Conservation (phyloP, 768 basidiomycete species). For the Cubamyces lactineus region DNA sequence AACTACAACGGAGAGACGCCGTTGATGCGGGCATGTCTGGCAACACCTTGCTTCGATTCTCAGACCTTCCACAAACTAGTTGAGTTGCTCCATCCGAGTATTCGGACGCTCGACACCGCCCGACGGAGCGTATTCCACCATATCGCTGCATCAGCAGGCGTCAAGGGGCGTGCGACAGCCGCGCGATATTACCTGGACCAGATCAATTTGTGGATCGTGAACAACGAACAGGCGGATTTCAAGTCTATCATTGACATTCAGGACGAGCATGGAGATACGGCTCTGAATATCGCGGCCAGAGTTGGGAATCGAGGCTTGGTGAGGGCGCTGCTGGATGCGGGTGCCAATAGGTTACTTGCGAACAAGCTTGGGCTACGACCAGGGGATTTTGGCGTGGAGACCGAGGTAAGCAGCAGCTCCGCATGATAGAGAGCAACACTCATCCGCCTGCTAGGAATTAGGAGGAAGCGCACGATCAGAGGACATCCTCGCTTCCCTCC, state of each 20-base stretch:
- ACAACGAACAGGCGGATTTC: conserved; percentile 76
- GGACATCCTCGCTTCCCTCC: conserved; percentile 75
- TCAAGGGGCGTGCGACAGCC: conserved; percentile 81
- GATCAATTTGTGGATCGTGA: conserved; percentile 84
- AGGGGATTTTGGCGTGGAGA: conserved; percentile 93
- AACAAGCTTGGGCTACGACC: conserved; percentile 95
- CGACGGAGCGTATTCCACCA: conserved; percentile 91
- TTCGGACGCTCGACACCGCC: conserved; percentile 87
- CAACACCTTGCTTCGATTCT: conserved; percentile 81
- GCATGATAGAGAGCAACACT: neutral
- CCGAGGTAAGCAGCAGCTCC: conserved; percentile 60
- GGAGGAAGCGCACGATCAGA: conserved; percentile 73
- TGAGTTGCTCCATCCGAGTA: conserved; percentile 64
- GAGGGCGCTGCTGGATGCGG: conserved; percentile 84
- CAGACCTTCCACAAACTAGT: conserved; percentile 76
- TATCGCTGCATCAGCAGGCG: conserved; percentile 85
- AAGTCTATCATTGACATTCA: conserved; percentile 84
- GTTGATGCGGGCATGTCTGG: conserved; percentile 87
- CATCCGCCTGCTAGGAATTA: conserved; percentile 53
- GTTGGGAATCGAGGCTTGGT: conserved; percentile 91
- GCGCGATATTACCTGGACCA: conserved; percentile 93
- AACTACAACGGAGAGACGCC: conserved; percentile 96
- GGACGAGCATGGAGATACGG: conserved; percentile 95
- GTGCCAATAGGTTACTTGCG: conserved; percentile 83
- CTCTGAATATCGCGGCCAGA: conserved; percentile 91